Percentiles rank a stretch among this genome's conserved stretches.
These are phyloP conservation scores for Ulota crispa DNA, from an alignment of 225 moss, liverwort and hornwort genomes.

Conservation along the genomic window DNA sequence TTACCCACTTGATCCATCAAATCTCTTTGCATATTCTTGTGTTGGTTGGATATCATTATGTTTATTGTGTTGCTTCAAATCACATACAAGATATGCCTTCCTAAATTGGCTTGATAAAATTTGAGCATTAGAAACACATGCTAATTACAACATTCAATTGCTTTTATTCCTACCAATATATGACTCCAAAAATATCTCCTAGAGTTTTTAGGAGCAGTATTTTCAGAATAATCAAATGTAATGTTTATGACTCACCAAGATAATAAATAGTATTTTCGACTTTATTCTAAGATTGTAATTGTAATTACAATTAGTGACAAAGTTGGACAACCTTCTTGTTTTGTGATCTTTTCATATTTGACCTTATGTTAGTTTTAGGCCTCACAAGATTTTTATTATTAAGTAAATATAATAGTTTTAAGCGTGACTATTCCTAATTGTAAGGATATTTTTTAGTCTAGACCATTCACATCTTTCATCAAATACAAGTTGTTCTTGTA, in stretches of 20 bases:
- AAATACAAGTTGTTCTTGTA: background rate
- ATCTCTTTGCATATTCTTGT: background rate
- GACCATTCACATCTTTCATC: background rate
- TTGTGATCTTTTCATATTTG: background rate
- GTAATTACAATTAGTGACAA: conserved; percentile 45
- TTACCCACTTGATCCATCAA: background rate
- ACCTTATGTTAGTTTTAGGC: background rate
- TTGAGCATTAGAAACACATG: background rate
- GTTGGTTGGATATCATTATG: background rate
- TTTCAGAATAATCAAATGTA: background rate
- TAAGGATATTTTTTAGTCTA: background rate
- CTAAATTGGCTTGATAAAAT: background rate
- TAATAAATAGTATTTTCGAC: background rate
- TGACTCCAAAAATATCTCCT: background rate
- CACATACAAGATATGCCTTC: background rate
- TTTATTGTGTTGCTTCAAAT: background rate
- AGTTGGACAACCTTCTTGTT: conserved; percentile 30
- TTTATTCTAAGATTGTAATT: conserved; percentile 15
- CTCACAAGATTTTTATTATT: background rate
- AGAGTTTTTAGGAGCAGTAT: background rate
- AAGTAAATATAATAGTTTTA: background rate
- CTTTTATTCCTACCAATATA: background rate
- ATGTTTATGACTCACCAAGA: background rate
- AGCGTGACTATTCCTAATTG: background rate
- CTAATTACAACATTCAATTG: background rate